Base-by-base conservation (phyloP, 176 grass and related monocot genomes). In the Zoysia japonica region DNA sequence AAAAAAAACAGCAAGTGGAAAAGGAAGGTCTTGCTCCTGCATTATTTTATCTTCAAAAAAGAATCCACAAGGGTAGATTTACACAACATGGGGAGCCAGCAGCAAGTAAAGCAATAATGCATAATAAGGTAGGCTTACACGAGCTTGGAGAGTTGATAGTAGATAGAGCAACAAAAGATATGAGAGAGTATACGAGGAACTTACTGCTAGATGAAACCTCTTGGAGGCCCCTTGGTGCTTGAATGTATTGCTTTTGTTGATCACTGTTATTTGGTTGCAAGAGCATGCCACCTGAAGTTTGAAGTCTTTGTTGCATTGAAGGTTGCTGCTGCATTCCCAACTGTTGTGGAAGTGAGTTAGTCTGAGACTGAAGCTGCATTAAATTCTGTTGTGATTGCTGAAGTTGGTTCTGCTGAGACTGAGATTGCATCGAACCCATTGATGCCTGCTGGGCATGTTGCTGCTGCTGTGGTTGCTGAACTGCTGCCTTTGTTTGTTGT, bases 151-250 rank as follows among this genome's bases (percentile, higher is more conserved):
- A 75, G 28, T 47, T 12, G 2, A 68, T 73, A 78, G 46, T 40
- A 61, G n/a, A 8, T 28, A 36, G 50, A 80, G 48, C 11, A 75
- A 48, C 16, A 67, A 52, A 53, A 49, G 10, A 44, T 68, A 52
- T 75, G 64, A 70, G 50, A 47, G 20, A 28, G 46, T 47, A 75
- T 57, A 78, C 50, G 48, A 14, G 68, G 59, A 84, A 80, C 90
- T 91, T 94, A 93, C 96, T 88, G 70, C 92, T 98, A 78, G 96
- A 94, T 56, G 95, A 93, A 73, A 91, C 92, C 74, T 98, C 92
- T 82, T 82, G 91, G 79, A 83, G 82, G 19, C 68, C 85, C 70
- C 87, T 86, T 52, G 68, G 87, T 55, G 85, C 55, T 65, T 91
- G 88, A 54, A 93, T 75, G 67, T 93, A 93, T 85, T 90, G 92